These are phyloP conservation scores for Babesia bigemina DNA, from an alignment of 169 alveolate genomes.

Conservation along the genomic window DNA sequence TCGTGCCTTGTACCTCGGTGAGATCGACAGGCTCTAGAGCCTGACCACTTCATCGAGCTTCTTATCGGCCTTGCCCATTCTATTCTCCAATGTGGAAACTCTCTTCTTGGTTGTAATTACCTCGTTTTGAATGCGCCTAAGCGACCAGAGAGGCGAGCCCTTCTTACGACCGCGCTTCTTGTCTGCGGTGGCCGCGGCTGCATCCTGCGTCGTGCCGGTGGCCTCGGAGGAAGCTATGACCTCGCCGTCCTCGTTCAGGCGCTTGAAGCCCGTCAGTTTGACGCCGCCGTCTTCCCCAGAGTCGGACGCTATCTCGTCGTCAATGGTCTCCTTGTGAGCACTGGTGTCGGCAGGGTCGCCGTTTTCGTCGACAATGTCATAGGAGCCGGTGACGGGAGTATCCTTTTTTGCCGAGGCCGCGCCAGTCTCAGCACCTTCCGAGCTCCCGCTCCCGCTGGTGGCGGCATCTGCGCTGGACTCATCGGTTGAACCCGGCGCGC, in stretches of 20 bases:
- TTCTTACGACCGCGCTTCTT: not conserved
- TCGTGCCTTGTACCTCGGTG: conserved; percentile 19
- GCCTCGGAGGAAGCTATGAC: not conserved
- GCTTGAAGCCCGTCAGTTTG: not conserved
- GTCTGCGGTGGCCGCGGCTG: not conserved
- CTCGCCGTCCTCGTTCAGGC: conserved; percentile 8
- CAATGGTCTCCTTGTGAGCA: not conserved
- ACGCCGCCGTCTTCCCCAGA: not conserved
- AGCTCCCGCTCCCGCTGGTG: not conserved
- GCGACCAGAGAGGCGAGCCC: conserved; percentile 7
- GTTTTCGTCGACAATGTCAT: conserved; percentile 16
- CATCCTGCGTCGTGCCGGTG: not conserved
- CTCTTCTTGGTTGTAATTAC: conserved; percentile 9
- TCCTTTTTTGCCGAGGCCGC: not conserved
- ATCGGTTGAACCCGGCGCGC: too few species aligned
- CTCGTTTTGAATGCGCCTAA: conserved; percentile 13
- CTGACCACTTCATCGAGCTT: conserved; percentile 14
- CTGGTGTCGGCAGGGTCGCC: conserved; percentile 17
- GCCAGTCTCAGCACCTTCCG: not conserved
- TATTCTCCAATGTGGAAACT: conserved; percentile 2
- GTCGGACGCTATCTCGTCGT: conserved; percentile 18
- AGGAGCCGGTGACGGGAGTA: not conserved
- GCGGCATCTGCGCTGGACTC: not conserved
- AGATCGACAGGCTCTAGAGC: conserved; percentile 17
- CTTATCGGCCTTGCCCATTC: not conserved